Base-by-base conservation (phyloP, 345 rosid genomes). In the Syzygium aqueum region DNA sequence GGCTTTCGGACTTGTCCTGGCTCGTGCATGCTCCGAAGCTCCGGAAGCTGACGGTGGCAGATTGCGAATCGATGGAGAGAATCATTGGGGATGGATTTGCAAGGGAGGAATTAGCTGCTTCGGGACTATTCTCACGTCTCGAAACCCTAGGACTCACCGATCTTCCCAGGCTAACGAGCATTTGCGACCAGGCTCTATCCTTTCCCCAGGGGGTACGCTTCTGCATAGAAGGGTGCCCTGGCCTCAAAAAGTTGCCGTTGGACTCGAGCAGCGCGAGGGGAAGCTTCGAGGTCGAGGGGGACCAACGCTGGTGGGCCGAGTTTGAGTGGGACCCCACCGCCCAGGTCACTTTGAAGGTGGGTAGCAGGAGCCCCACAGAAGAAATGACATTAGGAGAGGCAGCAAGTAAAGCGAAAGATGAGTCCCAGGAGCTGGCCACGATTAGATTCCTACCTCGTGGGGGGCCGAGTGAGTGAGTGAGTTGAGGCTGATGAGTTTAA, bases 81-180 rank as follows among this genome's bases (percentile, higher is more conserved):
- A 61, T 61, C 14, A 61, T 61, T 0, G 33, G 33, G 33, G 33
- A 61, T 61, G 67, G 33, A 61, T 12, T 61, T 13, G 7, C 17
- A 0, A 0, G 0, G 6, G 17, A 61, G 67, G 33, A 61, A 61
- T 12, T 61, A 27, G 16, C 8, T 5, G 8, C 30, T 61, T 61
- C 11, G 23, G 11, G 59, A 54, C 59, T 21, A 8, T 54, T 54
- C 27, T 22, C 59, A 8, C 11, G 5, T 21, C 59, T 54, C 11
- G 11, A 54, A 21, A 0, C 0, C 3, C 25, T 54, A 8, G 0
- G 0, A 1, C 11, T 54, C 11, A 2, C 0, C 0, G 0, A 1
- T 8, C 59, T 54, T 54, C 27, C 59, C 0, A 21, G 8, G 3
- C 11, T 54, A 7, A 54, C 27, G 59, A 54, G 59, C 27, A 54